These are phyloP conservation scores for Telopea speciosissima DNA, from an alignment of 177 flowering plant species.

Conservation along the genomic window DNA sequence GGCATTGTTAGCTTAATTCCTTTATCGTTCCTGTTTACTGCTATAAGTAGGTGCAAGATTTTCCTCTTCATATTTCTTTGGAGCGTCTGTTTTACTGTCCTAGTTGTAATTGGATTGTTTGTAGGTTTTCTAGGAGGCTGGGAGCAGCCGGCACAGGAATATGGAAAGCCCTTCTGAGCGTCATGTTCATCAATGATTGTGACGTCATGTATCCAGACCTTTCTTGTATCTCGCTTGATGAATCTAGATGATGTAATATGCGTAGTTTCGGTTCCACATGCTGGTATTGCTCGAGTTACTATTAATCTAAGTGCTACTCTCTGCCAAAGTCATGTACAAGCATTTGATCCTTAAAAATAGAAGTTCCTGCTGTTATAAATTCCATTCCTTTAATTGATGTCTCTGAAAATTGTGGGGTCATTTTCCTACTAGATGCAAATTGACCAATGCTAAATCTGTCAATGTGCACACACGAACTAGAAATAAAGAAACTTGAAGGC, in stretches of 20 bases:
- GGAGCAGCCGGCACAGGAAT: conserved; percentile 61
- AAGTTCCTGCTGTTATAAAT: too few relatives aligned
- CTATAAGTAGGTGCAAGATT: too few relatives aligned
- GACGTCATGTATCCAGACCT: not conserved
- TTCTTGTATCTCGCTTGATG: not conserved
- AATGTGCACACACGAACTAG: too few relatives aligned
- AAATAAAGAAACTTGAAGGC: too few relatives aligned
- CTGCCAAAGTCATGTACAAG: not conserved
- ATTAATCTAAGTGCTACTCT: not conserved
- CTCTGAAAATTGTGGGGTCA: too few relatives aligned
- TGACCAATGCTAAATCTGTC: too few relatives aligned
- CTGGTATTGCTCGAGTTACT: not conserved
- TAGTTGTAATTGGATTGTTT: not conserved
- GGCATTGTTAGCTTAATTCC: too few relatives aligned
- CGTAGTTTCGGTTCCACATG: not conserved
- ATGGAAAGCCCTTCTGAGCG: conserved; percentile 39
- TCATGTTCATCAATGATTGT: not conserved
- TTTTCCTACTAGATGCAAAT: too few relatives aligned
- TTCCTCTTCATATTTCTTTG: too few relatives aligned
- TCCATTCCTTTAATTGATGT: too few relatives aligned
- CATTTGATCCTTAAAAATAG: not conserved
- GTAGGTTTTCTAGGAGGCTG: conserved; percentile 56
- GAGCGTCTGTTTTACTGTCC: too few relatives aligned
- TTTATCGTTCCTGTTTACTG: too few relatives aligned
- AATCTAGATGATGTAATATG: not conserved